Base-by-base conservation (phyloP, 2,329 filamentous ascomycete genomes). In the Alternaria ventricosa region DNA sequence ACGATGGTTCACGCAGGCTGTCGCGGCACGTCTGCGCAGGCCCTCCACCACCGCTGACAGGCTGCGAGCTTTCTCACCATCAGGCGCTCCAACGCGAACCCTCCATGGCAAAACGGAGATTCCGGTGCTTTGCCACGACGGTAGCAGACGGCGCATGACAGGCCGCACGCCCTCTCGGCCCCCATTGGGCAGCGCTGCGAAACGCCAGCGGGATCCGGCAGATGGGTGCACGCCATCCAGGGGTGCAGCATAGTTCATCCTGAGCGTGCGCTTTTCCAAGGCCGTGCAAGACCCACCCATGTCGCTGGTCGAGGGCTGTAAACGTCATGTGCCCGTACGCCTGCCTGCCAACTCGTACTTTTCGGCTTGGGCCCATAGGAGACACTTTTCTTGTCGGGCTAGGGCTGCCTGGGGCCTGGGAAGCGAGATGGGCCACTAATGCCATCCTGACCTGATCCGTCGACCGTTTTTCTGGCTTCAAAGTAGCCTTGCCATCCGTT, bases 271-370 rank as follows among this genome's bases (percentile, higher is more conserved):
- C 61, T 51, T 64, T 68, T 65, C 65, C 69, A 72, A 70, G 69
- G 66, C 69, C 62, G 66, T 70, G 70, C 66, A 73, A 75, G 70
- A 68, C 70, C 67, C 69, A 65, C 69, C 73, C 70, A 66, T 64
- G 66, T 59, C 55, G 36, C 57, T 44, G 66, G 65, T 68, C 59
- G 25, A 66, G 63, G 67, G 51, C 70, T 72, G 69, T 70, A 65
- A 74, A 77, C 76, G 76, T 79, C 76, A 79, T 78, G 76, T 77
- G 76, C 71, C 65, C 68, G 56, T 54, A 30, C 36, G 41, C 20
- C 61, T 60, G 54, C 57, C 51, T 61, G 57, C 67, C 69, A 63
- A 65, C 56, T 61, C 30, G 45, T 58, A 47, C 60, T 62, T 54
- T 55, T 66, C 65, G 62, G 65, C 69, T 64, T 67, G 55, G 54